Evolutionary conservation across 495 filamentous ascomycete species (phyloP), one percentile per base, ranked within the genome.

Genomic region (Lophiostoma macrostomum): DNA sequence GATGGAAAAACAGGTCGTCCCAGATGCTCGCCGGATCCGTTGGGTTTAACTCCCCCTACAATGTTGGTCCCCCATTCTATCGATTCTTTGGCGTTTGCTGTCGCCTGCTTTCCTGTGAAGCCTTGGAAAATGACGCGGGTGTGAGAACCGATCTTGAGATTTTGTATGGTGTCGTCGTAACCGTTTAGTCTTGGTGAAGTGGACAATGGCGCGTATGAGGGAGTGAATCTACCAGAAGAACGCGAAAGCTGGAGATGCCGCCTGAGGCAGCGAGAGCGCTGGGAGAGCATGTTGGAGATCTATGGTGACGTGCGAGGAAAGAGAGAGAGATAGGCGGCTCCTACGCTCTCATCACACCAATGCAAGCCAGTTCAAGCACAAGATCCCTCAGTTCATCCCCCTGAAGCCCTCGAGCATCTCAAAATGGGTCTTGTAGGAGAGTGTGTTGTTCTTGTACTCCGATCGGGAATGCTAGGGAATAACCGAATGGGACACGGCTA

Each of bases 51-150:
- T 30, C 90, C 90, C 12, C 90, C 90, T 0, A 95, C 85, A 46
- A 96, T 88, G 20, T 87, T 85, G 29, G 90, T 95, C 3, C 90
- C 90, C 79, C 86, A 96, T 61, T 80, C 82, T 41, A 95, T 66
- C 10, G 87, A 90, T 56, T 94, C 85, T 62, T 82, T 80, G 12
- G 87, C 90, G 69, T 95, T 91, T 44, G 81, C 80, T 5, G 90
- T 95, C 6, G 90, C 88, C 72, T 85, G 63, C 35, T 57, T 62
- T 34, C 90, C 90, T 22, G 90, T 95, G 68, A 94, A 95, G 0
- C 90, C 90, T 69, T 95, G 90, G 62, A 87, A 96, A 38, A 95
- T 80, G 30, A 96, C 88, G 11, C 80, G 74, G 0, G 90, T 96
- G 67, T 90, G 79, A 6, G 76, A 75, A 3, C 85, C 85, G 47